A percentile compares a stretch with the other conserved stretches of the same genome.
Evolutionary conservation across 257 asterid species (phyloP).

Genomic region (Mentha longifolia): DNA sequence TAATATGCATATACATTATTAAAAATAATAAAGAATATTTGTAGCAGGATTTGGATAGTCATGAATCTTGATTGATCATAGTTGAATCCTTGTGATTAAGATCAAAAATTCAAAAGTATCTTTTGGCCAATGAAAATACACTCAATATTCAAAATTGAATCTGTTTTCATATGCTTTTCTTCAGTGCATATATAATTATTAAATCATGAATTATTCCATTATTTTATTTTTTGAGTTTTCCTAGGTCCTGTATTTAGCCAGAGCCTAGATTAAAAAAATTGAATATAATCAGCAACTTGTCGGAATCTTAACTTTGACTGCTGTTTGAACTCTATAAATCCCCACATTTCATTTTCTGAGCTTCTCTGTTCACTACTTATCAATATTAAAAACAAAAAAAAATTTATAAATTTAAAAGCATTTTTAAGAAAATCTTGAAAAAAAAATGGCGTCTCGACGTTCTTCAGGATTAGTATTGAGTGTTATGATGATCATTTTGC

Average conservation of each 20-base stretch:
- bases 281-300: constrained; percentile 47
- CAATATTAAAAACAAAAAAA: neutral
- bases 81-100: too few relatives aligned
- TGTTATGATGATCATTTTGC: constrained; percentile 44
- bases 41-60: too few relatives aligned
- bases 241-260: constrained; percentile 48
- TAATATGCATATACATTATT: too few relatives aligned
- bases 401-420: constrained; percentile 18
- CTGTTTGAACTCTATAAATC: constrained; percentile 60
- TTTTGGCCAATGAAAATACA: constrained; percentile 18
- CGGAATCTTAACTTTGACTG: constrained; percentile 70
- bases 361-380: constrained; percentile 33
- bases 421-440: constrained; percentile 6
- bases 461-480: constrained; percentile 40
- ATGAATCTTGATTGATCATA: too few relatives aligned
- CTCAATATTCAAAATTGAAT: constrained; percentile 31
- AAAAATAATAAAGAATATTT: too few relatives aligned
- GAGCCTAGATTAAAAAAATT: constrained; percentile 31
- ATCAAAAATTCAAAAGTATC: neutral
- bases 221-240: constrained; percentile 55
- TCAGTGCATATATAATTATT: constrained; percentile 24
- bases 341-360: constrained; percentile 31
- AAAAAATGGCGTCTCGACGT: constrained; percentile 50
- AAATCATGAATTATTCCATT: constrained; percentile 28
- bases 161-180: constrained; percentile 24